Evolutionary conservation across 2,329 filamentous ascomycete genomes (phyloP), one percentile per base, ranked within the genome.

Genomic region (Scedosporium dehoogii): DNA sequence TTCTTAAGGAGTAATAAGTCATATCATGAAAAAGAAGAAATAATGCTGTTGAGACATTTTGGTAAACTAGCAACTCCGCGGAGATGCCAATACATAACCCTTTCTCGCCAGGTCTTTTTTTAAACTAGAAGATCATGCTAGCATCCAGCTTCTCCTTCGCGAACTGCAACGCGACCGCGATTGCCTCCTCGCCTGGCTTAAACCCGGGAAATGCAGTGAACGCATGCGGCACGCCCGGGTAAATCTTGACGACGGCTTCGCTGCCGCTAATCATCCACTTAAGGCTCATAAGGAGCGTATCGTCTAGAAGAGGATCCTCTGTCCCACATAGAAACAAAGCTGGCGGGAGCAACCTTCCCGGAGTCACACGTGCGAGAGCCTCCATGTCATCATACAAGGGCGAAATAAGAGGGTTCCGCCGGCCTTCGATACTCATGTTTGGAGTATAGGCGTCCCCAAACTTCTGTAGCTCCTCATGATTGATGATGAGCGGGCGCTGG

Each of bases 241-340:
- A 82, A 16, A 84, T 72, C 70, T 80, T 85, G 2, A 83, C 70
- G 2, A 82, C 71, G 0, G 75, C 74, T 16, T 60, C 59, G 29
- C 59, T 60, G 5, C 59, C 59, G 12, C 29, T 60, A 18, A n/a
- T 60, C 67, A 70, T 68, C 82, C 82, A 85, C 70, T 82, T 83
- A 1, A 74, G 71, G 3, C 74, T 73, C 82, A 85, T 84, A 0
- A 85, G 67, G 63, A 85, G 65, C 5, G 75, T 60, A 60, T 60
- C 59, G 46, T 60, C 59, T 1, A 60, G 59, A n/a, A 60, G 59
- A 12, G 33, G 75, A 69, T 85, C 83, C 63, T 79, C 75, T 4
- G 81, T 84, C 0, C 82, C 82, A 63, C 78, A 80, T 1, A 78
- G 74, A 65, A 85, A 85, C 21, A 85, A 67, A 2, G 81, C 81